A percentile compares a stretch with the other conserved stretches of the same genome.
Evolutionary conservation across 2,329 filamentous ascomycete species (phyloP).

Genomic region (Epichloe sibirici): DNA sequence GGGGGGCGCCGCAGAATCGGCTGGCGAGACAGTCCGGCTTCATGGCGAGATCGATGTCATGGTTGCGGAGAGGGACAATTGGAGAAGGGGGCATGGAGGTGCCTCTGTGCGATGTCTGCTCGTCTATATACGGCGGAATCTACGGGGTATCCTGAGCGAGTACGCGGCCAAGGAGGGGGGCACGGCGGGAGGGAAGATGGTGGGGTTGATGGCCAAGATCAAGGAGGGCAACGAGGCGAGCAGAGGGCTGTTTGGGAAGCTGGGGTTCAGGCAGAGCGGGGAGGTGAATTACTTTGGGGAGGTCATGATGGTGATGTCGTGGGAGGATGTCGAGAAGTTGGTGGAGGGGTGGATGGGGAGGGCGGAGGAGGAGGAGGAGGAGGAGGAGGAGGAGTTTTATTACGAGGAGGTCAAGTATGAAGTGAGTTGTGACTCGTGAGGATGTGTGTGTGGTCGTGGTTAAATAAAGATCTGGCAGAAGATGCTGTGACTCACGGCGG

Average conservation of each 20-base stretch:
- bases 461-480: neutral
- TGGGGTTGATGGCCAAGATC: slow-evolving; percentile 42
- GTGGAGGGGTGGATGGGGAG: slow-evolving; percentile 14
- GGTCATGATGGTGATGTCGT: slow-evolving; percentile 35
- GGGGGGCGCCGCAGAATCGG: slow-evolving; percentile 8
- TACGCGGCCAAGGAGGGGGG: slow-evolving; percentile 17
- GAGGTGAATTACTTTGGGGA: slow-evolving; percentile 49
- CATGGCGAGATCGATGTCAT: slow-evolving; percentile 78
- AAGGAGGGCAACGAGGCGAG: slow-evolving; percentile 42
- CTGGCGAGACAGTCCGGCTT: slow-evolving; percentile 12
- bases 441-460: neutral
- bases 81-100: slow-evolving; percentile 52
- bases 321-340: slow-evolving; percentile 14
- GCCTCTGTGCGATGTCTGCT: slow-evolving; percentile 57
- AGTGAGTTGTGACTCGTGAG: neutral
- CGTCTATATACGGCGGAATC: slow-evolving; percentile 48
- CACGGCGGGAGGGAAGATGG: slow-evolving; percentile 6
- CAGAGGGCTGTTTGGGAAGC: slow-evolving; percentile 35
- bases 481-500: too few relatives aligned
- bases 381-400: slow-evolving; percentile 7
- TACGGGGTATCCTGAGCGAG: slow-evolving; percentile 39
- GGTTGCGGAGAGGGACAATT: slow-evolving; percentile 51
- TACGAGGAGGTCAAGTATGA: slow-evolving; percentile 16
- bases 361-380: neutral
- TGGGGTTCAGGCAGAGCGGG: slow-evolving; percentile 41